These are phyloP conservation scores for Porphyra umbilicalis DNA, from an alignment of 31 red algal species.

Conservation along the genomic window DNA sequence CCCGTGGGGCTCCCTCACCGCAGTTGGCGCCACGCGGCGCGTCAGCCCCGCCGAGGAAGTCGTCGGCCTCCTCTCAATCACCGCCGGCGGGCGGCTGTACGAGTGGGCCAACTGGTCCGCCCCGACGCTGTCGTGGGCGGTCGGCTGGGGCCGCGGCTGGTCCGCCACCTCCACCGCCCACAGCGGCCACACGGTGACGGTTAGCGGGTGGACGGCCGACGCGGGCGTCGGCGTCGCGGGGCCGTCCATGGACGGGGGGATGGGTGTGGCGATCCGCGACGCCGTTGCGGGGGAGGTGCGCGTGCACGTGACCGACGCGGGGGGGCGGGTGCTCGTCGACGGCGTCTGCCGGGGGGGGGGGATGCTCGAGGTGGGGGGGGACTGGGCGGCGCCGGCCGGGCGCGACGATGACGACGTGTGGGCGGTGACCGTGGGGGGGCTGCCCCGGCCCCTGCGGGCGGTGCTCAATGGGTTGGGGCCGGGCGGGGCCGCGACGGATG, in stretches of 20 bases:
- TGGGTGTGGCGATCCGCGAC: neutral
- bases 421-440: neutral
- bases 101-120: slow-evolving; percentile 69
- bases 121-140: neutral
- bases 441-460: neutral
- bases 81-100: slow-evolving; percentile 44
- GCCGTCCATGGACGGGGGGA: neutral
- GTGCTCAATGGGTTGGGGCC: neutral
- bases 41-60: slow-evolving; percentile 19
- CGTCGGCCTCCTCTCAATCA: slow-evolving; percentile 49
- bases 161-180: neutral
- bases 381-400: neutral
- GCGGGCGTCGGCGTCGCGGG: neutral
- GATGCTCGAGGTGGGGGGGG: neutral
- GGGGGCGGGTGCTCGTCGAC: neutral
- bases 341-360: neutral
- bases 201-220: neutral
- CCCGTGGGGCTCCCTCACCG: slow-evolving; percentile 4
- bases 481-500: neutral
- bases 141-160: neutral
- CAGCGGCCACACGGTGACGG: neutral
- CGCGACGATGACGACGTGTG: neutral
- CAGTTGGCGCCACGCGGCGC: slow-evolving; percentile 33
- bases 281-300: neutral
- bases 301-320: neutral